These are phyloP conservation scores for Aspergillus phoenicis DNA, from an alignment of 2,329 filamentous ascomycete species.

Conservation along the genomic window DNA sequence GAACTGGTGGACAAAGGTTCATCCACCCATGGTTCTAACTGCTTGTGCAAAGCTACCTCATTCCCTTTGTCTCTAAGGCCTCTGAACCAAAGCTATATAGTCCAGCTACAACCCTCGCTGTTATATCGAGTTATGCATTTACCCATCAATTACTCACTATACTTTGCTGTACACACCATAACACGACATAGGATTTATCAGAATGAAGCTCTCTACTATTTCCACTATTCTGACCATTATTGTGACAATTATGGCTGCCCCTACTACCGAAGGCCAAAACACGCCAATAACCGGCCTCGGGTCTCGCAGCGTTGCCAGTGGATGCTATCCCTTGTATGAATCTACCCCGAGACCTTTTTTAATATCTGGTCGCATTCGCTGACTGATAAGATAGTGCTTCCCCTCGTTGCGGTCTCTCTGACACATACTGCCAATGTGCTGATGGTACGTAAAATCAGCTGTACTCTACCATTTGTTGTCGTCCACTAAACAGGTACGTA, in stretches of 20 bases:
- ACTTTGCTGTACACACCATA: too few species aligned
- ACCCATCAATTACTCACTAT: too few species aligned
- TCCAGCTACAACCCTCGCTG: too few species aligned
- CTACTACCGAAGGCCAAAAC: not conserved
- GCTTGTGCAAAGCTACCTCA: too few species aligned
- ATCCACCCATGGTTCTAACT: too few species aligned
- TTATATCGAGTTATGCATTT: rapidly evolving
- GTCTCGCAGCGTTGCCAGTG: not conserved
- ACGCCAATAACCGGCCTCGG: not conserved
- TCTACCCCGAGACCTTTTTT: too few species aligned
- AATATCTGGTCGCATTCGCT: not conserved
- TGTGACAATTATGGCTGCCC: not conserved
- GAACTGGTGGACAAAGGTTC: too few species aligned
- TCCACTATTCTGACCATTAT: not conserved
- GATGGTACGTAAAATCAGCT: not conserved
- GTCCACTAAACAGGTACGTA: not conserved
- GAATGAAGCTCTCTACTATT: not conserved
- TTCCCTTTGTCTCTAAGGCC: too few species aligned
- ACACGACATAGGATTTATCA: not conserved
- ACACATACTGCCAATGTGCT: not conserved
- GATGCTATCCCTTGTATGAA: not conserved
- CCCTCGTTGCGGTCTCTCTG: not conserved
- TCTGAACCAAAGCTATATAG: too few species aligned
- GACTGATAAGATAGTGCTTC: not conserved
- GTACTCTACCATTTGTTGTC: too few species aligned